Percentiles rank a stretch among this genome's conserved stretches.
These are phyloP conservation scores for Claviceps humidiphila DNA, from an alignment of 2,329 filamentous ascomycete species.

Conservation along the genomic window DNA sequence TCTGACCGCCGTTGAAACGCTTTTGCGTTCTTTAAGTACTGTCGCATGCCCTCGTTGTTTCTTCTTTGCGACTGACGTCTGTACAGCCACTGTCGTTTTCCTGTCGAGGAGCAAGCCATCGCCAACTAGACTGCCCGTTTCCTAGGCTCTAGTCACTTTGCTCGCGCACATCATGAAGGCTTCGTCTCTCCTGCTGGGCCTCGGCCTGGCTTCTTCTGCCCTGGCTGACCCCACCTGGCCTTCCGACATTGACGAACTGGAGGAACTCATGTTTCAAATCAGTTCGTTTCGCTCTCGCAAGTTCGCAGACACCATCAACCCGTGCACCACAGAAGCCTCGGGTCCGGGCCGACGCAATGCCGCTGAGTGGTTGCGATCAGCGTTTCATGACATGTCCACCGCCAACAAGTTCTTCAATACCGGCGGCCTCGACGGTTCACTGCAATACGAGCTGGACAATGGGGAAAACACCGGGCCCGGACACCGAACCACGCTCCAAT, in stretches of 20 bases:
- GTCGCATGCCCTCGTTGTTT: neutral
- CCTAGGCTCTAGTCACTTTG: neutral
- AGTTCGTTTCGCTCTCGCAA: conserved; percentile 39
- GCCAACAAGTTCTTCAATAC: conserved; percentile 31
- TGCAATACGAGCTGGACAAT: conserved; percentile 43
- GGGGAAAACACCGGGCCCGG: conserved; percentile 44
- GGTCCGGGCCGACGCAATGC: conserved; percentile 43
- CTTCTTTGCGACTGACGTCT: neutral
- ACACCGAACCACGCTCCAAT: conserved; percentile 38
- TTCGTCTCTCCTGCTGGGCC: conserved; percentile 16
- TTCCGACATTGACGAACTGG: conserved; percentile 43
- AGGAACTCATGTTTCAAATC: conserved; percentile 50
- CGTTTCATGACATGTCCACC: conserved; percentile 50
- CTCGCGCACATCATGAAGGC: conserved; percentile 10
- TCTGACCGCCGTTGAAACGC: neutral
- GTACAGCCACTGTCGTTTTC: neutral
- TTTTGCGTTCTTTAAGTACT: neutral
- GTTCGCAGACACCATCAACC: conserved; percentile 43
- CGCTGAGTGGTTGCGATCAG: conserved; percentile 48
- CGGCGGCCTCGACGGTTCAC: conserved; percentile 46
- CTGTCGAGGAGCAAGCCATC: neutral
- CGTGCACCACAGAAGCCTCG: conserved; percentile 39
- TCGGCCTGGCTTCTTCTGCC: conserved; percentile 21
- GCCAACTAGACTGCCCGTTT: neutral
- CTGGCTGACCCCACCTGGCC: conserved; percentile 47